A percentile compares a stretch with the other conserved stretches of the same genome.
These are phyloP conservation scores for Phlebiopsis flavidoalba DNA, from an alignment of 768 basidiomycete species.

Conservation along the genomic window DNA sequence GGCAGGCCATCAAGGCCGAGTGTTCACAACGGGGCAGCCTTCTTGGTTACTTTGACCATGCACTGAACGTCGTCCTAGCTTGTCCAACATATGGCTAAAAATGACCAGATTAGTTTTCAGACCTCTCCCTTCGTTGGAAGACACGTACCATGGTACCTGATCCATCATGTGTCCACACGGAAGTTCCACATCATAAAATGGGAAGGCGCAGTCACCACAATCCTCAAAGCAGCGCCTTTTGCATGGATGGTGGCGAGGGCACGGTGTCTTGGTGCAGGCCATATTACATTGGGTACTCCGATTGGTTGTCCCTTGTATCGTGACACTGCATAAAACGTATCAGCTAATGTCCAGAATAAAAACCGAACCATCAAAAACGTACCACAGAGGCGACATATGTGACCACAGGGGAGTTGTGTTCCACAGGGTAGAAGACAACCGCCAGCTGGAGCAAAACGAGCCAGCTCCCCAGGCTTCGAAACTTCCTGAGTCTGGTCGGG, in stretches of 20 bases:
- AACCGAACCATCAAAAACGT: background rate
- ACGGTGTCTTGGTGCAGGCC: conserved; percentile 48
- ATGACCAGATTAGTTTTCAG: background rate
- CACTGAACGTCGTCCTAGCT: conserved; percentile 42
- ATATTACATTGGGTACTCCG: conserved; percentile 44
- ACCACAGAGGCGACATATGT: conserved; percentile 61
- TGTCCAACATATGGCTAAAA: conserved; percentile 40
- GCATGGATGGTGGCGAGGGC: conserved; percentile 56
- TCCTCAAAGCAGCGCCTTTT: conserved; percentile 40
- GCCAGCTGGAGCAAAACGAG: conserved; percentile 51
- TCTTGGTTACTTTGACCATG: conserved; percentile 34
- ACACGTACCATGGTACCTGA: conserved; percentile 45
- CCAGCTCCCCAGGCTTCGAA: conserved; percentile 47
- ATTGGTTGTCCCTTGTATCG: conserved; percentile 60
- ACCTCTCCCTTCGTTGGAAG: background rate
- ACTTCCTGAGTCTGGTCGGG: conserved; percentile 34
- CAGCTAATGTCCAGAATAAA: background rate
- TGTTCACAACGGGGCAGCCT: conserved; percentile 54
- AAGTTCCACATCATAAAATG: conserved; percentile 39
- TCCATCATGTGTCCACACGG: conserved; percentile 51
- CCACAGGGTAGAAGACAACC: conserved; percentile 60
- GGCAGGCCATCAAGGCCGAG: conserved; percentile 39
- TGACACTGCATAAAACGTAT: conserved; percentile 18
- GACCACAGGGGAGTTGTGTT: conserved; percentile 51
- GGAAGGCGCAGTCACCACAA: conserved; percentile 52